These are phyloP conservation scores for Lepidopterella palustris DNA, from an alignment of 495 filamentous ascomycete genomes.

Conservation along the genomic window DNA sequence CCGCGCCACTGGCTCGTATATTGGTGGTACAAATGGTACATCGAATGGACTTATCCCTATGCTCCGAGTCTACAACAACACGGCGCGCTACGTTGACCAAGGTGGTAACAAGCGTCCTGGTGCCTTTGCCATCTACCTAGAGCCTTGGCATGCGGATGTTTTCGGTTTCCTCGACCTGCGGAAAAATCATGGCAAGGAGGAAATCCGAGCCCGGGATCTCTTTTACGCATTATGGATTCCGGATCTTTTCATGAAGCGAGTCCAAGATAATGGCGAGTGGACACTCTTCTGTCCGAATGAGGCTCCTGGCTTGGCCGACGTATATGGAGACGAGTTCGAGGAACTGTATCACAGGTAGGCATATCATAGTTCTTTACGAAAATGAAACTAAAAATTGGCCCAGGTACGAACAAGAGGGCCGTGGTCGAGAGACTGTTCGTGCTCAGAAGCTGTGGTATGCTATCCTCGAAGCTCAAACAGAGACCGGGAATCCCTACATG, in stretches of 20 bases:
- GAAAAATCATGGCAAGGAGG: slow-evolving; percentile 99
- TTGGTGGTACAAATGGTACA: slow-evolving; percentile 92
- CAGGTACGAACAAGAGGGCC: slow-evolving; percentile 79
- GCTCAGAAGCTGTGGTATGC: slow-evolving; percentile 99
- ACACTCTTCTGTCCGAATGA: slow-evolving; percentile 97
- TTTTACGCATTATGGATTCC: slow-evolving; percentile 99
- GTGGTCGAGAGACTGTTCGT: slow-evolving; percentile 83
- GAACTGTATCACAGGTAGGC: slow-evolving; percentile 73
- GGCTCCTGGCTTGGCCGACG: slow-evolving; percentile 87
- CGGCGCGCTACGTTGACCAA: slow-evolving; percentile 95
- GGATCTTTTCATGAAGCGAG: slow-evolving; percentile 98
- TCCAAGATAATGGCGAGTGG: slow-evolving; percentile 92
- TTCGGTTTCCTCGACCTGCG: slow-evolving; percentile 95
- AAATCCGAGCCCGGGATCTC: slow-evolving; percentile 90
- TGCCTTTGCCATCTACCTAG: slow-evolving; percentile 98
- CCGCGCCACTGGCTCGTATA: slow-evolving; percentile 93
- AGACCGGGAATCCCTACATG: slow-evolving; percentile 99
- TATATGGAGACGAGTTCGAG: slow-evolving; percentile 96
- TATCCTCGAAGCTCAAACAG: slow-evolving; percentile 93
- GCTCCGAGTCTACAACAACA: slow-evolving; percentile 98
- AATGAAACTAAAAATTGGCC: background rate
- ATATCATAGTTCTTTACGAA: background rate
- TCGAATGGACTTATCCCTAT: slow-evolving; percentile 97
- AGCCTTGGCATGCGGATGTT: slow-evolving; percentile 97
- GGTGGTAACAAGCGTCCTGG: slow-evolving; percentile 98